Evolutionary conservation across 257 asterid genomes (phyloP), one percentile per base, ranked within the genome.

Genomic region (Salvia rosmarinus): DNA sequence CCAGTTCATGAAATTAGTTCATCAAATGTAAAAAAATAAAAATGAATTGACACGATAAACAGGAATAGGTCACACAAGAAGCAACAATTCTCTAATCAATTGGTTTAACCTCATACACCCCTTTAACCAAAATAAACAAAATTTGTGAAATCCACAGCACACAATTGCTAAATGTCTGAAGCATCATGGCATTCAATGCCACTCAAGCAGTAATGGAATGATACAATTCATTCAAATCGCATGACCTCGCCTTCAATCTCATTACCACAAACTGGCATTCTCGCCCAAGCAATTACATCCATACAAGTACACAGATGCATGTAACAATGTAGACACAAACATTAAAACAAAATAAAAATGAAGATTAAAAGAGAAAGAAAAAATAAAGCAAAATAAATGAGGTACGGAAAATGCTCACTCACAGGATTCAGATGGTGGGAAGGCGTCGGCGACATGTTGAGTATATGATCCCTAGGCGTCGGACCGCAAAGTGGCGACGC

Each of bases 371-470:
- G 32, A 28, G 32, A 51, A 28, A 19, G 34, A 25, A 0, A 30
- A 30, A 52, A 4, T 4, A 71, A 46, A 17, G 44, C 7, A 47
- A 17, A 64, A 17, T n/a, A 34, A 39, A 57, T 2, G 11, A 34
- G 59, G 67, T 9, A 40, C 2, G 71, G 37, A 54, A 62, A 75
- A 49, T 21, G 20, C 2, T 8, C 2, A 70, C 82, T 4, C 70
- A 82, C 86, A 67, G 62, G 77, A 54, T 69, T 76, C 37, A 50
- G 61, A 57, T 71, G 75, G 68, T 46, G 77, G 42, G 83, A 72
- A 40, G 76, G 78, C 12, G 70, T 47, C 1, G 80, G 78, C 60
- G 82, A 64, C 73, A 73, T 75, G 75, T 79, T 74, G 10, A 82
- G 84, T 25, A 82, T 28, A 49, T 67, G 77, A 61, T 73, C 84